Percentiles rank a stretch among this genome's conserved stretches.
These are phyloP conservation scores for Nothophytophthora sp. DNA, from an alignment of 352 stramenopile genomes.

Conservation along the genomic window DNA sequence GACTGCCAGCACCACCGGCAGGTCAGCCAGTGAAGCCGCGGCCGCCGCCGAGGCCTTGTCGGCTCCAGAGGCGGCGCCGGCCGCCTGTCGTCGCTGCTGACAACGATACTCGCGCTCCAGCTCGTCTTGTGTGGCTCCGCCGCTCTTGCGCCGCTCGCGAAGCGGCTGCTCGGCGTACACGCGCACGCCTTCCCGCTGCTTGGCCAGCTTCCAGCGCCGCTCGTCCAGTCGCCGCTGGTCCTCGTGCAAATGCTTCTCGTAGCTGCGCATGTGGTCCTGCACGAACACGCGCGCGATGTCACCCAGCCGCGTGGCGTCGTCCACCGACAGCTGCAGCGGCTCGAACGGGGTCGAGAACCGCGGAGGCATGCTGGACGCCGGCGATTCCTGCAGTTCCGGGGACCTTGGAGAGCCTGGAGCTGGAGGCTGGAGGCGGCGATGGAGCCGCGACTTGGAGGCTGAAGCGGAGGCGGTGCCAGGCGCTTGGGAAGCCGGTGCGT, in stretches of 20 bases:
- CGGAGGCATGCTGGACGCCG: slow-evolving; percentile 6
- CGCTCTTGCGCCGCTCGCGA: slow-evolving; percentile 19
- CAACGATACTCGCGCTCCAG: slow-evolving; percentile 21
- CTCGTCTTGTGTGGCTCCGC: slow-evolving; percentile 16
- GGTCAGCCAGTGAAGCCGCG: slow-evolving; percentile 19
- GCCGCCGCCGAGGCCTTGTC: slow-evolving; percentile 23
- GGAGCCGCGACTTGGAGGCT: no score
- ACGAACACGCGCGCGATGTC: slow-evolving; percentile 35
- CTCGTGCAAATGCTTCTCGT: slow-evolving; percentile 27
- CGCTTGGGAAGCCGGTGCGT: no score
- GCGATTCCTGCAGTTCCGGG: no score
- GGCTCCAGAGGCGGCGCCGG: neutral
- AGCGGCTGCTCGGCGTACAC: slow-evolving; percentile 30
- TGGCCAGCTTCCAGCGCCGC: slow-evolving; percentile 26
- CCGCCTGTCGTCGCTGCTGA: slow-evolving; percentile 4
- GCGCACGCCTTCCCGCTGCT: slow-evolving; percentile 21
- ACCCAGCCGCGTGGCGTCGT: slow-evolving; percentile 20
- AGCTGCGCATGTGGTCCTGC: slow-evolving; percentile 23
- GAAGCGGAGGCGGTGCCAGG: no score
- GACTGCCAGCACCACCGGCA: slow-evolving; percentile 28
- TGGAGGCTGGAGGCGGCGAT: no score
- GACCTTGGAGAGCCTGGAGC: no score
- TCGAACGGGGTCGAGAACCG: slow-evolving; percentile 34
- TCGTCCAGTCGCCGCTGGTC: slow-evolving; percentile 28
- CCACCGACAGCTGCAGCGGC: slow-evolving; percentile 23